Conservation (phyloP, 495 filamentous ascomycete genomes). For the Annulohypoxylon maeteangense region DNA sequence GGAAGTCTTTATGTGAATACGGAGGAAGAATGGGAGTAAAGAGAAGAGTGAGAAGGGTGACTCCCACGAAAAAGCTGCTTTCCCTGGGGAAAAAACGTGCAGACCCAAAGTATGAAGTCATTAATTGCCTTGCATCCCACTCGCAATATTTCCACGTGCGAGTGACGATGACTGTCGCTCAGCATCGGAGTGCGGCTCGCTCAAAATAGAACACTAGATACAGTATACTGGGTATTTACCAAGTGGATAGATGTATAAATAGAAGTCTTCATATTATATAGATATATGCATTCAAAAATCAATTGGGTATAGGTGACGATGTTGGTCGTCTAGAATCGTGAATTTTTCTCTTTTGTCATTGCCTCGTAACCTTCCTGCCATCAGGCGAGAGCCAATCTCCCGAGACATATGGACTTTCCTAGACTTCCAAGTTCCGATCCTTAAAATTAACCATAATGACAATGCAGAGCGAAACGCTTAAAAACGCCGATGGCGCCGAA, state of each 20-base stretch:
- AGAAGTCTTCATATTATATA: slow-evolving; percentile 35
- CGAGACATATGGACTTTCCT: slow-evolving; percentile 30
- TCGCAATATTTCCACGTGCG: slow-evolving; percentile 34
- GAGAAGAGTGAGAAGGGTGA: neutral
- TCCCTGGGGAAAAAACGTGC: neutral
- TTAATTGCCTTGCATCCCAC: slow-evolving; percentile 30
- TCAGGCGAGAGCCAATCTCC: slow-evolving; percentile 37
- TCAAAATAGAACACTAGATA: slow-evolving; percentile 35
- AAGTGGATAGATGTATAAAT: slow-evolving; percentile 36
- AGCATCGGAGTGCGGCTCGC: slow-evolving; percentile 3
- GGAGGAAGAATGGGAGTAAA: neutral
- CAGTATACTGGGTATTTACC: neutral
- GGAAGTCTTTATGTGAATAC: neutral
- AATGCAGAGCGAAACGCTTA: slow-evolving; percentile 34
- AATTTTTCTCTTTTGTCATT: slow-evolving; percentile 38
- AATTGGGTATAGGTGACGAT: slow-evolving; percentile 34
- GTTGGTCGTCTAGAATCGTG: slow-evolving; percentile 30
- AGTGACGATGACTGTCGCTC: slow-evolving; percentile 10
- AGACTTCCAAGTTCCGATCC: slow-evolving; percentile 2
- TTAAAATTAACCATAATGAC: slow-evolving; percentile 30
- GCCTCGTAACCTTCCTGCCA: slow-evolving; percentile 34
- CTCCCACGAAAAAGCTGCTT: neutral
- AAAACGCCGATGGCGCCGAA: slow-evolving; percentile 42
- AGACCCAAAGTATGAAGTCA: slow-evolving; percentile 27
- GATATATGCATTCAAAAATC: slow-evolving; percentile 31